phyloP scores from a whole-genome alignment of 108 stramenopile species.

The Fragilariopsis cylindrus region DNA sequence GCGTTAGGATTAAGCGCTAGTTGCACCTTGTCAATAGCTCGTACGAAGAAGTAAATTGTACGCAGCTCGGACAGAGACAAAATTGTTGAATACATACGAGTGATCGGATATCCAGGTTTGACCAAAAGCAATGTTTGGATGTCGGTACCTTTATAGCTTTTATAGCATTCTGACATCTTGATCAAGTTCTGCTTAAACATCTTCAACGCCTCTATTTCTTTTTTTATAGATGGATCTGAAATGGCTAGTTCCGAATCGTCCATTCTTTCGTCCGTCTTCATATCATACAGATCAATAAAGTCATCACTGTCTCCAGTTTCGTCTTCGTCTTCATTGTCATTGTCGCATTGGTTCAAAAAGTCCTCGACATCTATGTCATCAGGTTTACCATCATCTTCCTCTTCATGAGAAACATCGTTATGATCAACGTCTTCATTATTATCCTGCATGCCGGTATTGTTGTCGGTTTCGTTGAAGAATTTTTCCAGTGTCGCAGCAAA shows the following conservation, averaged over 20 bases:
- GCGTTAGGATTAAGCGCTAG: neutral
- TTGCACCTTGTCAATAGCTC: conserved; percentile 10
- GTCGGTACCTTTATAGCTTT: neutral
- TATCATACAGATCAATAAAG: conserved; percentile 6
- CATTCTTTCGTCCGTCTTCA: neutral
- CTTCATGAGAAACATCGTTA: neutral
- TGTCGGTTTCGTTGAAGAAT: conserved; percentile 22
- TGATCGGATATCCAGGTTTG: neutral
- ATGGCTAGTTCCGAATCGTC: conserved; percentile 1
- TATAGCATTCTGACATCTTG: conserved; percentile 12
- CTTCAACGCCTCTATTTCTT: conserved; percentile 13
- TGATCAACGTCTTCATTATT: neutral
- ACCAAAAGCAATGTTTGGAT: neutral
- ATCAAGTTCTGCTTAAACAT: conserved; percentile 19
- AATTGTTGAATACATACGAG: conserved; percentile 33
- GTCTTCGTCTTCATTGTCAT: conserved; percentile 13
- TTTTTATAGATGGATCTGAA: neutral
- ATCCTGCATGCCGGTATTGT: neutral
- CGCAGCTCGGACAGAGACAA: conserved; percentile 47
- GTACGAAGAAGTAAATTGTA: conserved; percentile 44
- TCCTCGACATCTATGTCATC: conserved; percentile 29
- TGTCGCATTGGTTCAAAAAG: conserved; percentile 41
- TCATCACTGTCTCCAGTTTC: neutral
- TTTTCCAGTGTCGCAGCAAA: conserved; percentile 58
- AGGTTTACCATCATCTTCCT: conserved; percentile 4